Evolutionary conservation across 1,284 basidiomycete genomes (phyloP).

Genomic region (Hymenochaete sp.): DNA sequence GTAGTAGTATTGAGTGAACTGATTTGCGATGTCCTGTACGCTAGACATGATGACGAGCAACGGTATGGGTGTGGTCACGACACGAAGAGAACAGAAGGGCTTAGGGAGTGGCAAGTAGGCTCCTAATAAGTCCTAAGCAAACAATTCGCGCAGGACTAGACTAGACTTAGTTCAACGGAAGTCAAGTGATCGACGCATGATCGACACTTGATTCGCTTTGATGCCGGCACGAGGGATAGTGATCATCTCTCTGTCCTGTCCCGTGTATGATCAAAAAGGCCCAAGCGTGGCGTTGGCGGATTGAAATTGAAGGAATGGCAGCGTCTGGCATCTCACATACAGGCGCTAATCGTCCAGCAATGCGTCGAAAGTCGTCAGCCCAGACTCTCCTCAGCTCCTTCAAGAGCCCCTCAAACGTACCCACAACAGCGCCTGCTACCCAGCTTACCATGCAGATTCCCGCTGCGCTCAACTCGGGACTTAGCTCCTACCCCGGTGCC

Average conservation of each 20-base stretch:
- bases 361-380: constrained; percentile 77
- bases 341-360: constrained; percentile 39
- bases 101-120: no score
- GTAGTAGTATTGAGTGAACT: constrained; percentile 77
- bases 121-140: no score
- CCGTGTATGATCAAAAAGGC: no score
- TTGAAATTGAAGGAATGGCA: constrained; percentile 15
- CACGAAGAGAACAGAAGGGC: no score
- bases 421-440: constrained; percentile 26
- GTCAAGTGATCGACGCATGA: no score
- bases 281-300: no score
- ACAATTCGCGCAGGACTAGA: no score
- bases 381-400: constrained; percentile 75
- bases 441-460: constrained; percentile 19
- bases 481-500: not conserved
- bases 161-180: no score
- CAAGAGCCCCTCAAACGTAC: constrained; percentile 35
- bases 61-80: constrained; percentile 19
- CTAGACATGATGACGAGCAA: constrained; percentile 51
- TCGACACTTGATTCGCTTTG: no score
- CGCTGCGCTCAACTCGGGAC: constrained; percentile 13
- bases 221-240: no score
- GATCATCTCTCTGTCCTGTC: no score
- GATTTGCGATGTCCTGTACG: constrained; percentile 44
- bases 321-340: no score